A percentile compares a stretch with the other conserved stretches of the same genome.
These are phyloP conservation scores for Lactifluus volemus DNA, from an alignment of 768 basidiomycete species.

Conservation along the genomic window DNA sequence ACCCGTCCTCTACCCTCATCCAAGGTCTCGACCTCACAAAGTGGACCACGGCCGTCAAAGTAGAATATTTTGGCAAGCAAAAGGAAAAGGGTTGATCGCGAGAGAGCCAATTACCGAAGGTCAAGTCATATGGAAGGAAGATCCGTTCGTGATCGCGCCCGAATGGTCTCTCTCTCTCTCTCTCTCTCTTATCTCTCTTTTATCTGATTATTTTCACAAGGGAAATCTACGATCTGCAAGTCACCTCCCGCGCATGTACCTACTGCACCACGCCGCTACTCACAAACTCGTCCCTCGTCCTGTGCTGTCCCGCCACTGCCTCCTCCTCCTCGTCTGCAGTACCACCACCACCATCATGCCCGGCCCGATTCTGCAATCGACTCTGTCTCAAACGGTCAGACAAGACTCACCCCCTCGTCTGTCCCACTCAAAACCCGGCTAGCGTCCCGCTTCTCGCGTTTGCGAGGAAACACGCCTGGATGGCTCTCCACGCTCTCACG, in stretches of 20 bases:
- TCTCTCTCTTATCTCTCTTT: background rate
- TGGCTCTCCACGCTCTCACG: slow-evolving; percentile 66
- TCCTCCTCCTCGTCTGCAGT: slow-evolving; percentile 1
- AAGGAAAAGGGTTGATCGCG: slow-evolving; percentile 81
- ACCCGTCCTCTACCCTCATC: slow-evolving; percentile 59
- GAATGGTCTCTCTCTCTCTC: slow-evolving; percentile 47
- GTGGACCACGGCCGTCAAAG: slow-evolving; percentile 58
- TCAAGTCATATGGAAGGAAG: slow-evolving; percentile 78
- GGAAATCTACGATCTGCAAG: slow-evolving; percentile 70
- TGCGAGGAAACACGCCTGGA: slow-evolving; percentile 55
- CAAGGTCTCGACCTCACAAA: slow-evolving; percentile 49
- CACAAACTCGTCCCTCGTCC: slow-evolving; percentile 33
- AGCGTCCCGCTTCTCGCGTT: slow-evolving; percentile 50
- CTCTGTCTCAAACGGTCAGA: slow-evolving; percentile 63
- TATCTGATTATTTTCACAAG: slow-evolving; percentile 30
- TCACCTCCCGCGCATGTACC: slow-evolving; percentile 50
- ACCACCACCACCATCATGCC: slow-evolving; percentile 30
- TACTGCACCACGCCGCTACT: slow-evolving; percentile 62
- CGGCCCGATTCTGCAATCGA: slow-evolving; percentile 70
- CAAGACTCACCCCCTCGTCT: slow-evolving; percentile 61
- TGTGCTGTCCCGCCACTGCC: slow-evolving; percentile 44
- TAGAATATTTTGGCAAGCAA: slow-evolving; percentile 54
- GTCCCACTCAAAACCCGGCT: slow-evolving; percentile 66
- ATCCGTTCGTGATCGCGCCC: slow-evolving; percentile 74
- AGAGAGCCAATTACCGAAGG: slow-evolving; percentile 56